Base-by-base conservation (phyloP, 2,329 filamentous ascomycete genomes). In the Alternaria tenuissima region DNA sequence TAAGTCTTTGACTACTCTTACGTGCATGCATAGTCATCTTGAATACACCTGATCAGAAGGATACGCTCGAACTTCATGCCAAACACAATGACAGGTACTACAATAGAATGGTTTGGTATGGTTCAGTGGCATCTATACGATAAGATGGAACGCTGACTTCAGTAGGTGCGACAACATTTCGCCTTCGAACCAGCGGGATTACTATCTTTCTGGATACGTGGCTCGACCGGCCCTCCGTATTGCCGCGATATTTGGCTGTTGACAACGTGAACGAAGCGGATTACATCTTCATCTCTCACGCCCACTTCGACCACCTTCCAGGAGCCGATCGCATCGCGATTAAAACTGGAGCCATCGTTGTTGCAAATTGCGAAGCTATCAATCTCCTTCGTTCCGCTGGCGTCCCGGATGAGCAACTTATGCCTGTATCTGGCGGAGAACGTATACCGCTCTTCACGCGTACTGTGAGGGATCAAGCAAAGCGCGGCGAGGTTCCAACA, bases 271-370 rank as follows among this genome's bases (percentile, higher is more conserved):
- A 26, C 14, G 43, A 59, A 32, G 51, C 57, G 18, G 57, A 59
- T 28, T 59, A 59, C 43, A 59, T 59, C 20, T 59, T 59, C 28
- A 59, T 59, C 24, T 59, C 57, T 16, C 57, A 59, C 36, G 57
- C 57, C 6, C 57, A 59, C 20, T 59, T 59, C 30, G 57, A 59
- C 18, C 57, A 59, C 48, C 58, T 61, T 3, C 58, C 58, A 16
- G 58, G 58, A 28, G 58, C 58, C 20, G 58, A 61, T 28, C 39
- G 52, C 8, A 56, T 61, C 24, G 58, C 58, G 8, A 46, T 52
- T 16, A 32, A 18, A 16, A 61, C 58, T 7, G 58, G 58, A 14
- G 57, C 57, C 16, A 52, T 53, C 30, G 53, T 61, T 11, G 42
- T 61, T n/a, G 51, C 51, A 7, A 59, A 59, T 16, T 26, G 51